Evolutionary conservation across 164 flowering plant genomes (phyloP).

Genomic region (Piper betle): DNA sequence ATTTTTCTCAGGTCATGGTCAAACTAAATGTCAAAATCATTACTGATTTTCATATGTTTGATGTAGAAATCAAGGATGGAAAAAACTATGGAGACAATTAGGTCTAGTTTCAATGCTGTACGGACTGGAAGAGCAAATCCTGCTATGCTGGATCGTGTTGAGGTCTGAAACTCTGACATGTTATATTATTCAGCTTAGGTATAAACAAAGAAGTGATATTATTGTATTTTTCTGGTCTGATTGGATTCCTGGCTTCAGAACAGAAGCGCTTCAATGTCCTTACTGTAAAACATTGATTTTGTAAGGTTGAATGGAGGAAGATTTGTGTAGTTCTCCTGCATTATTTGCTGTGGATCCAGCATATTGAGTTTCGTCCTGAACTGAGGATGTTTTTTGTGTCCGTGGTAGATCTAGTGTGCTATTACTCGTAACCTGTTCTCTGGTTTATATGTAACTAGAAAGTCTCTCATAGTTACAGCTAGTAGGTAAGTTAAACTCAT

Average conservation of each 20-base stretch:
- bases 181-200: too few relatives aligned
- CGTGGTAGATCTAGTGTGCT: too few relatives aligned
- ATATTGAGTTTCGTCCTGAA: neutral
- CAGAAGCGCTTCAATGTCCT: too few relatives aligned
- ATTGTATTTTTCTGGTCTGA: too few relatives aligned
- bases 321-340: neutral
- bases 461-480: too few relatives aligned
- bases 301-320: too few relatives aligned
- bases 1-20: neutral
- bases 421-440: too few relatives aligned
- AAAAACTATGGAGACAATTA: constrained; percentile 61
- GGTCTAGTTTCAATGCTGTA: constrained; percentile 60
- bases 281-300: too few relatives aligned
- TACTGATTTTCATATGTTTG: neutral
- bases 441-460: too few relatives aligned
- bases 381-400: neutral
- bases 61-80: constrained; percentile 80
- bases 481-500: too few relatives aligned
- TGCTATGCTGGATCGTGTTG: constrained; percentile 73
- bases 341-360: neutral
- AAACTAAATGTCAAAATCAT: neutral
- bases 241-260: neutral
- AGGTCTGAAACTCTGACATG: constrained; percentile 29
- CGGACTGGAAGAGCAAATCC: constrained; percentile 89
- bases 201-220: too few relatives aligned